Percentiles rank a stretch among this genome's conserved stretches.
Conservation (phyloP, 2,329 filamentous ascomycete genomes). For the Alternaria burnsii region DNA sequence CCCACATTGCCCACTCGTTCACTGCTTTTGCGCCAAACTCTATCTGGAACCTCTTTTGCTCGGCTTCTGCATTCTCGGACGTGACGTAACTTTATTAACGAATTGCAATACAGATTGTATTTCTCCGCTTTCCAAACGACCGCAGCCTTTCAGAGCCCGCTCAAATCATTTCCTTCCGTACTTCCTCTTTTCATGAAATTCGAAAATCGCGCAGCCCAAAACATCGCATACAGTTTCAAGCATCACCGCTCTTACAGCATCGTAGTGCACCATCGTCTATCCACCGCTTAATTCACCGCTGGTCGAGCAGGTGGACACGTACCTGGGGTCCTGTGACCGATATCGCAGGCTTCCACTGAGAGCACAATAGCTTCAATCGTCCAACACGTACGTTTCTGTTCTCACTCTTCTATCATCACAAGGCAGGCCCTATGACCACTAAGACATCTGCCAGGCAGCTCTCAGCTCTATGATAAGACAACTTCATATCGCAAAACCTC, state of each 20-base stretch:
- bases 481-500: background rate
- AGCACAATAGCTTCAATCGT: slow-evolving; percentile 14
- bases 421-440: slow-evolving; percentile 6
- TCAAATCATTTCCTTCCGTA: background rate
- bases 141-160: background rate
- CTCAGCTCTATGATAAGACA: slow-evolving; percentile 1
- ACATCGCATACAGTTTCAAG: background rate
- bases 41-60: background rate
- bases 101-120: background rate
- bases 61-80: background rate
- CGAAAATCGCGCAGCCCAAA: background rate
- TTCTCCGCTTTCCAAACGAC: background rate
- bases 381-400: slow-evolving; percentile 6
- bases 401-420: background rate
- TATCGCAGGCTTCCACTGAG: slow-evolving; percentile 8
- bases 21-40: background rate
- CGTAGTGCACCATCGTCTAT: slow-evolving; percentile 5
- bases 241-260: background rate
- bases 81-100: background rate
- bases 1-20: background rate
- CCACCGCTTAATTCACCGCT: slow-evolving; percentile 22
- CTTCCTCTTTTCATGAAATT: background rate
- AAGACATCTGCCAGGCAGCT: slow-evolving; percentile 18
- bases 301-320: slow-evolving; percentile 1
- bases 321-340: slow-evolving; percentile 12